Evolutionary conservation across 2,329 filamentous ascomycete species (phyloP).

Genomic region (Aureobasidium sp.): DNA sequence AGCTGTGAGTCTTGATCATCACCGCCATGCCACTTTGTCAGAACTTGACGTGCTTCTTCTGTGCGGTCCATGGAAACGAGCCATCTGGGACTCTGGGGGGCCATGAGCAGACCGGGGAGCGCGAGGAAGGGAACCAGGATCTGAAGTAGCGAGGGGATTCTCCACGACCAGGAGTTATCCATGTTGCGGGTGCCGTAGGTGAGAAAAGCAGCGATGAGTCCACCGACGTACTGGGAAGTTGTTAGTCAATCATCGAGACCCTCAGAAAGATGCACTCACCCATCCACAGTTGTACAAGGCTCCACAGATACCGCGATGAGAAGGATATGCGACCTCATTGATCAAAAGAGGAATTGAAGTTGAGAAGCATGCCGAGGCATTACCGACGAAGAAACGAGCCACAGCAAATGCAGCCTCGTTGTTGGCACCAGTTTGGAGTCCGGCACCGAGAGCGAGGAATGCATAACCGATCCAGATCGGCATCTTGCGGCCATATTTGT

Average conservation of each 20-base stretch:
- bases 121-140: conserved; percentile 17
- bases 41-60: conserved; percentile 48
- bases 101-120: conserved; percentile 16
- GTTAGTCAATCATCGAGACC: conserved; percentile 12
- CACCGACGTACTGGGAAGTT: conserved; percentile 12
- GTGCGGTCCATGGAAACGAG: conserved; percentile 45
- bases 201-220: conserved; percentile 32
- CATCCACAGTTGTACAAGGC: conserved; percentile 16
- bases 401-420: not conserved
- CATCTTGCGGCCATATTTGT: conserved; percentile 37
- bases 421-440: not conserved
- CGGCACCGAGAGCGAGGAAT: conserved; percentile 26
- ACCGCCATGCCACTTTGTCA: conserved; percentile 50
- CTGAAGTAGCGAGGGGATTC: conserved; percentile 20
- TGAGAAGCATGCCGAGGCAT: not conserved
- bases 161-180: conserved; percentile 19
- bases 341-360: not conserved
- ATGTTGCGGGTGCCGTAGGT: conserved; percentile 21
- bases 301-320: not conserved
- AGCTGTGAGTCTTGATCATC: conserved; percentile 22
- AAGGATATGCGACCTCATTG: not conserved
- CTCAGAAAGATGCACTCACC: conserved; percentile 8
- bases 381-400: not conserved
- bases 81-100: conserved; percentile 52
- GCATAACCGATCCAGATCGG: conserved; percentile 39